Conservation (phyloP, 2,329 filamentous ascomycete genomes). For the Epichloe sibirici region DNA sequence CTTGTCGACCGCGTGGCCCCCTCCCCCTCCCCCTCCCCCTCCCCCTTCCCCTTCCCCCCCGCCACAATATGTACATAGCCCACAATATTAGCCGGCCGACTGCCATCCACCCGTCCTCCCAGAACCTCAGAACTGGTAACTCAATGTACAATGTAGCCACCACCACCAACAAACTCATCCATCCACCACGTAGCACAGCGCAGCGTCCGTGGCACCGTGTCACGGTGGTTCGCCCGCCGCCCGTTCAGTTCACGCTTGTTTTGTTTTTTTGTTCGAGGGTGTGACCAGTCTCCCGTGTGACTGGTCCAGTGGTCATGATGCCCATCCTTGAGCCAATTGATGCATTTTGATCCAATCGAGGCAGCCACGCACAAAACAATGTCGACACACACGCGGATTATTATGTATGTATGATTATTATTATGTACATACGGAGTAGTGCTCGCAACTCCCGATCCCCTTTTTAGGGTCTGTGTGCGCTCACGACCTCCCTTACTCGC, state of each 20-base stretch:
- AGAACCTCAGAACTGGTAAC: slow-evolving; percentile 2
- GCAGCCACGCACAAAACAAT: neutral
- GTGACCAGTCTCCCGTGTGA: neutral
- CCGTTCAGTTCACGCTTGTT: too few species aligned
- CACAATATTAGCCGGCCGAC: neutral
- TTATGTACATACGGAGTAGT: neutral
- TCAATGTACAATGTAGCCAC: neutral
- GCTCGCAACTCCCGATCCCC: neutral
- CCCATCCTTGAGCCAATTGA: neutral
- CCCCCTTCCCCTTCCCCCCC: too few species aligned
- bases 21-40: neutral
- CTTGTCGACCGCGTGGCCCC: too few species aligned
- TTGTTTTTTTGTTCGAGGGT: neutral
- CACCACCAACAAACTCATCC: neutral
- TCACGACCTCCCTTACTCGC: neutral
- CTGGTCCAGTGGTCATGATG: neutral
- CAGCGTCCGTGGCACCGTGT: neutral
- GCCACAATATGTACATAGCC: neutral
- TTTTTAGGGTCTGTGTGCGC: too few species aligned
- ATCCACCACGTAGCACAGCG: neutral
- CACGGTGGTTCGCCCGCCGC: too few species aligned
- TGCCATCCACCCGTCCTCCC: neutral
- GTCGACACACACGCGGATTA: neutral
- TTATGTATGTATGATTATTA: too few species aligned
- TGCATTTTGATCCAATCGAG: neutral